Percentiles rank a stretch among this genome's conserved stretches.
phyloP scores from a whole-genome alignment of 305 asterid species.

The Rubia occidens region DNA sequence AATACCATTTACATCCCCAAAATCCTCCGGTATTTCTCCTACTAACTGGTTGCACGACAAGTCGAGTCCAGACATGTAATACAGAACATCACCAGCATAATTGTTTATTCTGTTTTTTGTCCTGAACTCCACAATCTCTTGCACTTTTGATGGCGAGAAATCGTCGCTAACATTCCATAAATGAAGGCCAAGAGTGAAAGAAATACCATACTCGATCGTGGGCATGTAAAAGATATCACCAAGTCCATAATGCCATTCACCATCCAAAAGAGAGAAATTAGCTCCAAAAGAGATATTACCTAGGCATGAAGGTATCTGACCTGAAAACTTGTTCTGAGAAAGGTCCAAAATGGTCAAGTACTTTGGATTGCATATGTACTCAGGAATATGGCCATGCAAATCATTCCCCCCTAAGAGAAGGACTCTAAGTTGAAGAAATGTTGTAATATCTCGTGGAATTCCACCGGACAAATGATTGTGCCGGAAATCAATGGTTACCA shows the following conservation, averaged over 20 bases:
- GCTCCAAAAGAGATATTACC: slow-evolving; percentile 10
- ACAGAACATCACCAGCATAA: slow-evolving; percentile 16
- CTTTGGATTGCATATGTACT: slow-evolving; percentile 8
- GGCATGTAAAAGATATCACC: neutral
- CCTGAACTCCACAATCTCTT: slow-evolving; percentile 15
- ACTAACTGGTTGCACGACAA: slow-evolving; percentile 19
- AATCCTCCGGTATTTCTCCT: slow-evolving; percentile 20
- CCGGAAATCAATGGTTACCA: slow-evolving; percentile 1
- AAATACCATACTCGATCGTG: neutral
- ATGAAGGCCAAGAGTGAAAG: neutral
- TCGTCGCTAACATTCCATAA: neutral
- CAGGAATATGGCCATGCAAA: slow-evolving; percentile 17
- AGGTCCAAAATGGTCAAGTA: slow-evolving; percentile 16
- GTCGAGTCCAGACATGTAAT: slow-evolving; percentile 22
- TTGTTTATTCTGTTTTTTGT: slow-evolving; percentile 12
- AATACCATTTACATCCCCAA: slow-evolving; percentile 13
- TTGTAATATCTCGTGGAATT: slow-evolving; percentile 9
- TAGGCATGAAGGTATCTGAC: slow-evolving; percentile 15
- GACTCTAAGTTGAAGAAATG: slow-evolving; percentile 2
- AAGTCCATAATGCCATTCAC: neutral
- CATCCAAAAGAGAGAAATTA: neutral
- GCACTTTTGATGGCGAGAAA: neutral
- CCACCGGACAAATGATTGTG: slow-evolving; percentile 5
- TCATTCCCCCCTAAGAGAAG: slow-evolving; percentile 10
- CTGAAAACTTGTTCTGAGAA: slow-evolving; percentile 16